Conservation (phyloP, 2,329 filamentous ascomycete species). For the Ophiocordyceps camponoti-rufipedis region DNA sequence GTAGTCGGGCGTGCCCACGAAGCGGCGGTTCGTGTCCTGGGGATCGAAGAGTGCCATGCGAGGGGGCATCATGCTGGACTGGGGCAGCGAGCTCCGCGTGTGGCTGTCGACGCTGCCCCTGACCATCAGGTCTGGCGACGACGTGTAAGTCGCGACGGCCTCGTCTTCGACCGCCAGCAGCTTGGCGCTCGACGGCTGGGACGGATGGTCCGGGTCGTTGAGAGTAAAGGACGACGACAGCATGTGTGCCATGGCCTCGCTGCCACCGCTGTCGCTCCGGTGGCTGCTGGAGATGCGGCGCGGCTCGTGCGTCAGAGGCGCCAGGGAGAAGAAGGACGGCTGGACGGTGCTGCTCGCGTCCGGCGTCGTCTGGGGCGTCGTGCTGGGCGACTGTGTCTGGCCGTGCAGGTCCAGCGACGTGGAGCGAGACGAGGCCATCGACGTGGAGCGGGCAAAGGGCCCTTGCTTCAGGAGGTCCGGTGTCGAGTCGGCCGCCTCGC, state of each 20-base stretch:
- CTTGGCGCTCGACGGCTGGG: slow-evolving; percentile 25
- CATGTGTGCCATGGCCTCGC: slow-evolving; percentile 68
- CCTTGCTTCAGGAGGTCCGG: slow-evolving; percentile 87
- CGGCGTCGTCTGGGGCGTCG: slow-evolving; percentile 76
- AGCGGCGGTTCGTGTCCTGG: slow-evolving; percentile 78
- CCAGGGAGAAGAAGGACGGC: slow-evolving; percentile 82
- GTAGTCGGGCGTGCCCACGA: slow-evolving; percentile 95
- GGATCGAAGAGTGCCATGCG: slow-evolving; percentile 93
- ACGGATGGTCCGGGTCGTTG: slow-evolving; percentile 34
- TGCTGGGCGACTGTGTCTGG: slow-evolving; percentile 53
- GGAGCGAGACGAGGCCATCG: slow-evolving; percentile 77
- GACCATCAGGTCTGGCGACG: slow-evolving; percentile 61
- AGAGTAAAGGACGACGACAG: slow-evolving; percentile 62
- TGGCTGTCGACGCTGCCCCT: slow-evolving; percentile 16
- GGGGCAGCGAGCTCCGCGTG: slow-evolving; percentile 17
- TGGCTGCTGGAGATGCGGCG: slow-evolving; percentile 54
- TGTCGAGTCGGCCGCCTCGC: slow-evolving; percentile 58
- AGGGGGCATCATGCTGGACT: slow-evolving; percentile 62
- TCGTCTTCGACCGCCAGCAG: slow-evolving; percentile 58
- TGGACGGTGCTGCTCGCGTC: slow-evolving; percentile 47
- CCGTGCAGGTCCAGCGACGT: slow-evolving; percentile 80
- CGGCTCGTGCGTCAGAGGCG: slow-evolving; percentile 37
- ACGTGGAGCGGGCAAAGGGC: slow-evolving; percentile 71
- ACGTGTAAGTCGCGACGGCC: slow-evolving; percentile 40
- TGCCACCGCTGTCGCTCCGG: slow-evolving; percentile 82